phyloP scores from a whole-genome alignment of 768 basidiomycete species.

The Psilocybe sp. region DNA sequence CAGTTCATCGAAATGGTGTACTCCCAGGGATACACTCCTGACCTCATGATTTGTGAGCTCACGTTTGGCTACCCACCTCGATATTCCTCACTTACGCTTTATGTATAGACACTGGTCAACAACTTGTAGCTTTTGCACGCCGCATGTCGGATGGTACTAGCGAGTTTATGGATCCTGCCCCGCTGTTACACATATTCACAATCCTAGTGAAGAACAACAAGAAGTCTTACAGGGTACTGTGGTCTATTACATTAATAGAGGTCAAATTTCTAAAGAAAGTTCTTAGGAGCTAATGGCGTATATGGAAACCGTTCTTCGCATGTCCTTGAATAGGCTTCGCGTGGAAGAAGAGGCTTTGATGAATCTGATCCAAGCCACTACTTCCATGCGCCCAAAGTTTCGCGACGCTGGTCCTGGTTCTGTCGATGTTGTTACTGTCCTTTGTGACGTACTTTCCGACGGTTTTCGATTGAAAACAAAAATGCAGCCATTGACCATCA shows the following conservation, averaged over 20 bases:
- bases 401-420: constrained; percentile 23
- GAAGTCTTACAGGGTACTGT: constrained; percentile 46
- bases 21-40: constrained; percentile 45
- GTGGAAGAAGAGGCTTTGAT: constrained; percentile 42
- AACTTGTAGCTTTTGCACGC: constrained; percentile 50
- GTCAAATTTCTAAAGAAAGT: constrained; percentile 2
- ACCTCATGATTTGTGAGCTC: constrained; percentile 56
- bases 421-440: constrained; percentile 32
- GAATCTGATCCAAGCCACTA: constrained; percentile 46
- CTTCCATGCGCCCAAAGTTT: constrained; percentile 37
- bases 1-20: constrained; percentile 58
- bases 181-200: constrained; percentile 49
- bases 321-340: constrained; percentile 45
- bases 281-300: constrained; percentile 56
- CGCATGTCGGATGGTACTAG: constrained; percentile 55
- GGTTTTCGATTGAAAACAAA: constrained; percentile 52
- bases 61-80: background rate
- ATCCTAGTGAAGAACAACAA: constrained; percentile 61
- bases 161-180: constrained; percentile 50
- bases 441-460: constrained; percentile 53
- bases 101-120: constrained; percentile 51
- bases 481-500: constrained; percentile 44
- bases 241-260: constrained; percentile 1
- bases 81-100: background rate
- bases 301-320: constrained; percentile 60